Conservation (phyloP, 495 filamentous ascomycete genomes). For the Pyrenopolyporus hunteri region DNA sequence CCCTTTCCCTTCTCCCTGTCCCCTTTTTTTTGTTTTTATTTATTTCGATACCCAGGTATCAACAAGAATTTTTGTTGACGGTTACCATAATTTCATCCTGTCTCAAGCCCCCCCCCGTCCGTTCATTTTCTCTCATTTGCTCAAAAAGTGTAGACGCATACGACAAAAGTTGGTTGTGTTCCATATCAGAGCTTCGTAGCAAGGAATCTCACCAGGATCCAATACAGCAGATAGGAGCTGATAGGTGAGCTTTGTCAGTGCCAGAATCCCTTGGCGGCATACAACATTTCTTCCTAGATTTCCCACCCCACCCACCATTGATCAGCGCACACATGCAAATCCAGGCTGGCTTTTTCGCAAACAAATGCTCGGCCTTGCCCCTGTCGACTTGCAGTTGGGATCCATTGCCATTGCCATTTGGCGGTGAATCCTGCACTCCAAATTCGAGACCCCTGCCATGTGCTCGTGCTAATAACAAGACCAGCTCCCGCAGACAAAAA, state of each 20-base stretch:
- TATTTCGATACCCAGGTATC: neutral
- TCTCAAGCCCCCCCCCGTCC: constrained; percentile 5
- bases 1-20: neutral
- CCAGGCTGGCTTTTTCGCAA: constrained; percentile 18
- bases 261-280: neutral
- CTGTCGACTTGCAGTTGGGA: constrained; percentile 26
- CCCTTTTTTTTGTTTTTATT: neutral
- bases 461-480: constrained; percentile 25
- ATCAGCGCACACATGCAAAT: constrained; percentile 36
- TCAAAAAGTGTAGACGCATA: constrained; percentile 1
- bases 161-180: constrained; percentile 4
- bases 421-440: constrained; percentile 32
- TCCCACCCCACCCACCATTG: constrained; percentile 21
- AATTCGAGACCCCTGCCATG: constrained; percentile 25
- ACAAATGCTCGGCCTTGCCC: constrained; percentile 15
- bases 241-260: neutral
- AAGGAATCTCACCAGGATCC: constrained; percentile 19
- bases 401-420: constrained; percentile 37
- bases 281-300: constrained; percentile 2
- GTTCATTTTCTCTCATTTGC: constrained; percentile 2
- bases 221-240: constrained; percentile 5
- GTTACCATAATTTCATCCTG: constrained; percentile 11
- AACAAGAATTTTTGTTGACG: constrained; percentile 33
- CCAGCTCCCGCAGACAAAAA: constrained; percentile 25
- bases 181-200: constrained; percentile 20